phyloP scores from a whole-genome alignment of 108 stramenopile species.

The Cyclotella distinguenda region DNA sequence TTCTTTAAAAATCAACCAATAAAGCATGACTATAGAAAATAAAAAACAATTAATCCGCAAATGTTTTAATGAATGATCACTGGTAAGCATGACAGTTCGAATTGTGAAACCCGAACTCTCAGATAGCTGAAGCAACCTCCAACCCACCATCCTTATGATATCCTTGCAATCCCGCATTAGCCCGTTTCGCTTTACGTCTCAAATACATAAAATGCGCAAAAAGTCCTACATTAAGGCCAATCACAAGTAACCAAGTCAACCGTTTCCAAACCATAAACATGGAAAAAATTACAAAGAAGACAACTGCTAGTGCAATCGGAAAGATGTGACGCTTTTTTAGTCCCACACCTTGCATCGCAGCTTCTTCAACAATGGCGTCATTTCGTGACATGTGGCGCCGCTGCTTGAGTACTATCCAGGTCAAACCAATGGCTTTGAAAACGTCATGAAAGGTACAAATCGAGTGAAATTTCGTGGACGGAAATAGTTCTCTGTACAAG shows the following conservation, averaged over 20 bases:
- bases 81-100: neutral
- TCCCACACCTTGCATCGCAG: constrained; percentile 43
- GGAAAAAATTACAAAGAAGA: constrained; percentile 34
- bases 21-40: too few species aligned
- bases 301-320: constrained; percentile 37
- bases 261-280: constrained; percentile 50
- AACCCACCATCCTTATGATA: constrained; percentile 46
- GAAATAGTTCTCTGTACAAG: neutral
- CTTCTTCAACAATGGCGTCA: constrained; percentile 52
- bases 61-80: too few species aligned
- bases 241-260: constrained; percentile 40
- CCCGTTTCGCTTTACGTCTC: constrained; percentile 47
- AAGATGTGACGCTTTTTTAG: constrained; percentile 48
- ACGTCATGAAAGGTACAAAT: too few species aligned
- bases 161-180: constrained; percentile 14
- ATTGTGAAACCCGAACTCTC: neutral
- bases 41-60: too few species aligned
- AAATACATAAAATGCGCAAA: constrained; percentile 45
- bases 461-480: neutral
- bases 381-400: constrained; percentile 44
- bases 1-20: too few species aligned
- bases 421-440: constrained; percentile 28
- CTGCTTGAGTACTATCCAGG: constrained; percentile 49
- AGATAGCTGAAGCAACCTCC: constrained; percentile 17
- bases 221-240: constrained; percentile 39